Base-by-base conservation (phyloP, 1,284 basidiomycete species). In the Cystobasidium pallidum region DNA sequence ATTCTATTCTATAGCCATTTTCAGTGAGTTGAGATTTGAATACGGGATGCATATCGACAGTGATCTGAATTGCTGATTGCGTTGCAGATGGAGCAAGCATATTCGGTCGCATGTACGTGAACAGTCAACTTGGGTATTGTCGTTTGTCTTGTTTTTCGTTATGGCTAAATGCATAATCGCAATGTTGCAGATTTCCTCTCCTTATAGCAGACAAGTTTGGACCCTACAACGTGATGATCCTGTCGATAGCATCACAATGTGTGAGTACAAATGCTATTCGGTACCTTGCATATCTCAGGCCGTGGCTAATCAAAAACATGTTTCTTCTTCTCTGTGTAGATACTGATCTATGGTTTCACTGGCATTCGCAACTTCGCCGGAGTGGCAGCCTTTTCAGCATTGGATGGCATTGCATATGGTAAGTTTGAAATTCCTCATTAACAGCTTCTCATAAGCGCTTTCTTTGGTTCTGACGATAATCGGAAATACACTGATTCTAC, bases 321-420 rank as follows among this genome's bases (percentile, higher is more conserved):
- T n/a, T n/a, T n/a, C n/a, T 45, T 3, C 17, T 63, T 21, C 43
- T 6, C 36, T 13, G 36, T 13, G 13, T 7, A 71, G 68, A 71
- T 71, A 19, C 36, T 71, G 13, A 71, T 71, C 11, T 71, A 36
- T 57, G 68, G 49, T 19, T 71, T 71, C 49, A 51, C 49, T 11
- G 68, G 59, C 8, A 55, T 71, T 1, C 68, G 57, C 15, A 71
- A 71, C 57, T 71, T 71, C 39, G 68, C 47, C 34, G 68, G 68
- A 13, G 68, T 71, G 2, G 68, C 61, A 17, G 68, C 61, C 8
- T 71, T 71, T 34, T 71, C 68, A 1, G 68, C 61, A 0, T n/a
- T 71, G 24, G 64, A 71, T 45, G 68, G 68, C 11, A 62, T 70
- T 28, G 67, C 67, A 11, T 70, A 70, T 45, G 67, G 67, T 32